Evolutionary conservation across 2,329 filamentous ascomycete species (phyloP).

Genomic region (Dactylonectria estremocensis): DNA sequence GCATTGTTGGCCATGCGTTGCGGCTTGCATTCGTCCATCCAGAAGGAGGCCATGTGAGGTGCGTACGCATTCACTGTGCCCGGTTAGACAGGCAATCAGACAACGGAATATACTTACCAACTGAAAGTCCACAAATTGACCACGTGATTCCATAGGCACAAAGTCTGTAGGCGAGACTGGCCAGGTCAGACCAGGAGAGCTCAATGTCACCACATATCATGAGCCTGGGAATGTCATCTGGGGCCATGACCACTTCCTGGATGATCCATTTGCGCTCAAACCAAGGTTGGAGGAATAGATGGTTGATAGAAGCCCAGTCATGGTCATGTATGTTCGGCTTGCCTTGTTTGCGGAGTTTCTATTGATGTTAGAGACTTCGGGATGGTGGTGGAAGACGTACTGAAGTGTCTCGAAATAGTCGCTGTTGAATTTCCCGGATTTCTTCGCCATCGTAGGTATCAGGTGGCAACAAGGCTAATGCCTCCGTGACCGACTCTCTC

Average conservation of each 20-base stretch:
- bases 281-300: slow-evolving; percentile 14
- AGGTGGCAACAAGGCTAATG: not conserved
- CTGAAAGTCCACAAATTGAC: not conserved
- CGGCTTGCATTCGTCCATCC: not conserved
- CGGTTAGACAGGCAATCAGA: not conserved
- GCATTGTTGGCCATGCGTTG: not conserved
- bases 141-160: not conserved
- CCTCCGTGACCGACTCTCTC: not conserved
- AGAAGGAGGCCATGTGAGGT: slow-evolving; percentile 11
- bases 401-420: slow-evolving; percentile 1
- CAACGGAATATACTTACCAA: slow-evolving; percentile 1
- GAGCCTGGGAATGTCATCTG: not conserved
- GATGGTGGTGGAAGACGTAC: not conserved
- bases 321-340: slow-evolving; percentile 15
- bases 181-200: slow-evolving; percentile 11
- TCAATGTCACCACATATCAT: slow-evolving; percentile 18
- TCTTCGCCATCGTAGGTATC: slow-evolving; percentile 1
- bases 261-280: slow-evolving; percentile 23
- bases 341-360: slow-evolving; percentile 3
- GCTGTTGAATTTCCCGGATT: not conserved
- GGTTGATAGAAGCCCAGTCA: slow-evolving; percentile 9
- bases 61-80: not conserved
- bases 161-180: slow-evolving; percentile 2
- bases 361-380: not conserved
- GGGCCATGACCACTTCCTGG: slow-evolving; percentile 14